phyloP scores from a whole-genome alignment of 257 asterid species.

The Lithospermum erythrorhizon region DNA sequence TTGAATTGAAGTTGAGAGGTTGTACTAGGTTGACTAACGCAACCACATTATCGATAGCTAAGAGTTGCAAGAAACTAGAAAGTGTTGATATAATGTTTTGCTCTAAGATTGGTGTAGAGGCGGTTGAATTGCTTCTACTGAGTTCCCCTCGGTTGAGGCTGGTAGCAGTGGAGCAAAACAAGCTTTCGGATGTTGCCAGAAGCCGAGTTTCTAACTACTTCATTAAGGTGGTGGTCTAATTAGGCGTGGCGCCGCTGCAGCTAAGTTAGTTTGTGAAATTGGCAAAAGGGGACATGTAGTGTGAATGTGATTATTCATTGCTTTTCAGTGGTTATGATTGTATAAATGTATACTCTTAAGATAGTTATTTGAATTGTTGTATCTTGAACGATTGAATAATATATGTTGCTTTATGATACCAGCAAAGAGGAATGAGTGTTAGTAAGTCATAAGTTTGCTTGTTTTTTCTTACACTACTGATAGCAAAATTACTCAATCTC shows the following conservation, averaged over 20 bases:
- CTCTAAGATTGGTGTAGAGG: slow-evolving; percentile 30
- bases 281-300: too few species aligned
- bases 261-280: too few species aligned
- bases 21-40: slow-evolving; percentile 36
- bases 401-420: too few species aligned
- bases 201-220: slow-evolving; percentile 23
- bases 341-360: too few species aligned
- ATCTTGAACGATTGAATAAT: too few species aligned
- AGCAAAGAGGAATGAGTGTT: too few species aligned
- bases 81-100: slow-evolving; percentile 42
- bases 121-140: slow-evolving; percentile 38
- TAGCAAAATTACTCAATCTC: too few species aligned
- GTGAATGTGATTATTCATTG: too few species aligned
- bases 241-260: background rate
- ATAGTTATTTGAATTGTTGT: too few species aligned
- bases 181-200: slow-evolving; percentile 34
- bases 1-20: slow-evolving; percentile 59
- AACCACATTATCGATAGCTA: slow-evolving; percentile 20
- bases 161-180: slow-evolving; percentile 48
- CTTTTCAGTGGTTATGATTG: too few species aligned
- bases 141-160: slow-evolving; percentile 26
- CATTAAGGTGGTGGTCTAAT: slow-evolving; percentile 37
- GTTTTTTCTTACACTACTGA: too few species aligned
- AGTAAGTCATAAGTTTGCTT: too few species aligned
- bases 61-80: slow-evolving; percentile 37